Conservation (phyloP, 306 rosid species). For the Comarum palustre region DNA sequence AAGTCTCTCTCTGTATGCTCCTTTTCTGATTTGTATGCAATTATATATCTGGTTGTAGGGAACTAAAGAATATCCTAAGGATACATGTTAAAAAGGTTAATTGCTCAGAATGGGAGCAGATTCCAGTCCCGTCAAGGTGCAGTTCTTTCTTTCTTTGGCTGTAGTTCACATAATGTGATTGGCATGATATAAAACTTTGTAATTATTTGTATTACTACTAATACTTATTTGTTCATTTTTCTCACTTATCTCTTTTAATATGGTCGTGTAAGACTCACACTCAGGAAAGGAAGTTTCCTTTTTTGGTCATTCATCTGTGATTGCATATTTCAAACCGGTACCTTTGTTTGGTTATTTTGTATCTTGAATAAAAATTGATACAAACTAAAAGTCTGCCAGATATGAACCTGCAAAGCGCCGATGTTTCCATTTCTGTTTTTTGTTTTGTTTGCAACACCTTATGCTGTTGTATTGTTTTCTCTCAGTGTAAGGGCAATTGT, state of each 20-base stretch:
- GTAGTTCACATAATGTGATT: not conserved
- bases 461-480: constrained; percentile 29
- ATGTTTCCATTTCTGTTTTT: constrained; percentile 1
- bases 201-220: not conserved
- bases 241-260: not conserved
- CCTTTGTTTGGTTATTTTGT: not conserved
- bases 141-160: constrained; percentile 1
- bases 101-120: constrained; percentile 84
- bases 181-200: not conserved
- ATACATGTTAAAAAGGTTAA: constrained; percentile 78
- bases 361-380: not conserved
- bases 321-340: too few relatives aligned
- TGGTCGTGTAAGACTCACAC: not conserved
- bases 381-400: not conserved
- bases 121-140: constrained; percentile 78
- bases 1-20: not conserved
- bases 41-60: constrained; percentile 55
- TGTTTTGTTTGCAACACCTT: constrained; percentile 12
- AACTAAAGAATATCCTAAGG: constrained; percentile 78
- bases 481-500: constrained; percentile 92
- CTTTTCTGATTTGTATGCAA: constrained; percentile 12
- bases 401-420: not conserved
- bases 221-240: too few relatives aligned
- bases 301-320: not conserved
- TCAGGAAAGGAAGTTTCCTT: not conserved